A percentile compares a stretch with the other conserved stretches of the same genome.
phyloP scores from a whole-genome alignment of 2,329 filamentous ascomycete genomes.

The Endothia cerciana region DNA sequence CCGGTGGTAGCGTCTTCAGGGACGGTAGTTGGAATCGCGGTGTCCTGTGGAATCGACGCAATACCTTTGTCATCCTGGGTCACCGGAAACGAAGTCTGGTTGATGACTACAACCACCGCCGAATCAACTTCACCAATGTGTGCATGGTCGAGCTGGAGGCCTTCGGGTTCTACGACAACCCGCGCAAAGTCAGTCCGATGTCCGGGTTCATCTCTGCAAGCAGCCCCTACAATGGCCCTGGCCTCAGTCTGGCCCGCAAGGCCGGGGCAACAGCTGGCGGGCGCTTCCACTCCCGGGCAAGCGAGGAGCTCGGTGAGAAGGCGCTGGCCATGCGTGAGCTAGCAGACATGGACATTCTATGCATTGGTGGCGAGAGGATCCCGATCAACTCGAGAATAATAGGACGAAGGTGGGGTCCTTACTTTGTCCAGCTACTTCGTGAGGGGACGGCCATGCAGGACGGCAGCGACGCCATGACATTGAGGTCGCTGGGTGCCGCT shows the following conservation, averaged over 20 bases:
- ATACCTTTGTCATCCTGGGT: slow-evolving; percentile 93
- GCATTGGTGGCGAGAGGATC: slow-evolving; percentile 86
- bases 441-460: slow-evolving; percentile 76
- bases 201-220: slow-evolving; percentile 87
- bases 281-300: slow-evolving; percentile 73
- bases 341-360: slow-evolving; percentile 95
- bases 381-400: slow-evolving; percentile 92
- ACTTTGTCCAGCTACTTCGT: slow-evolving; percentile 88
- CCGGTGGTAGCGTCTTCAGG: slow-evolving; percentile 89
- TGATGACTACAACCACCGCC: slow-evolving; percentile 96
- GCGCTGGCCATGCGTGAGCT: slow-evolving; percentile 81
- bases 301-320: slow-evolving; percentile 83
- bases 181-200: slow-evolving; percentile 74
- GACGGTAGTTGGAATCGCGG: slow-evolving; percentile 98
- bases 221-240: slow-evolving; percentile 64
- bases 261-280: slow-evolving; percentile 73
- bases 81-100: slow-evolving; percentile 92
- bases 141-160: slow-evolving; percentile 97
- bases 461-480: slow-evolving; percentile 74
- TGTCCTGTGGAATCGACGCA: slow-evolving; percentile 88
- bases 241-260: slow-evolving; percentile 60
- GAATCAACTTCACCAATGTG: slow-evolving; percentile 96
- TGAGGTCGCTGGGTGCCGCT: slow-evolving; percentile 62
- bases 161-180: slow-evolving; percentile 96
- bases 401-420: slow-evolving; percentile 88